A percentile compares a stretch with the other conserved stretches of the same genome.
phyloP scores from a whole-genome alignment of 1,284 basidiomycete genomes.

The Phlebopus sp. region DNA sequence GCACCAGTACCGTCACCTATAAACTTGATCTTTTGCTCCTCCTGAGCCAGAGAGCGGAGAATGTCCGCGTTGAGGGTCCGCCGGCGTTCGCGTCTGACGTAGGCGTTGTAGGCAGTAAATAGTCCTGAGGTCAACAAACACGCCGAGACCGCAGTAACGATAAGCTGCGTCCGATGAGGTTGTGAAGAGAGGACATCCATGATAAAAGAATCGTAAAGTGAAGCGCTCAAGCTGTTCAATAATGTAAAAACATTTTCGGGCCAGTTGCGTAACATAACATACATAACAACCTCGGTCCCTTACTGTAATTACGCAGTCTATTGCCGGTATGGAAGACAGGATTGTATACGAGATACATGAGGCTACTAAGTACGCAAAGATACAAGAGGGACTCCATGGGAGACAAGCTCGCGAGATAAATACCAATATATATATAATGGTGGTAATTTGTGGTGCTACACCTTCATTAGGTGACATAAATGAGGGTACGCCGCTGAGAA shows the following conservation, averaged over 20 bases:
- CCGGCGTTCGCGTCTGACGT: conserved; percentile 47
- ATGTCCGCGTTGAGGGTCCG: conserved; percentile 57
- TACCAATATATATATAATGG: conserved; percentile 27
- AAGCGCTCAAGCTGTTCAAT: not conserved
- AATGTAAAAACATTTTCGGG: no score
- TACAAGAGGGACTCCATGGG: no score
- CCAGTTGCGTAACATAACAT: not conserved
- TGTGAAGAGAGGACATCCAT: conserved; percentile 29
- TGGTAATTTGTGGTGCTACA: conserved; percentile 22
- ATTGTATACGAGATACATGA: no score
- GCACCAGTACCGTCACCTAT: conserved; percentile 4
- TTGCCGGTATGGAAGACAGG: no score
- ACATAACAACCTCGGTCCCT: no score
- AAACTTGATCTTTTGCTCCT: conserved; percentile 14
- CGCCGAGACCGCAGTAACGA: conserved; percentile 59
- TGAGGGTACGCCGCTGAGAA: conserved; percentile 48
- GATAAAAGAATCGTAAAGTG: not conserved
- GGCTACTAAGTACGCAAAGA: no score
- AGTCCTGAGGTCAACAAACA: conserved; percentile 57
- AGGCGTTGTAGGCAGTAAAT: conserved; percentile 54
- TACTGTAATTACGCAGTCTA: no score
- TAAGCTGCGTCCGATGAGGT: conserved; percentile 53
- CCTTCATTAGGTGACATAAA: conserved; percentile 33
- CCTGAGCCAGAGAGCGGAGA: conserved; percentile 45
- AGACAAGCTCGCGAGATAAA: conserved; percentile 22